Evolutionary conservation across 2,329 filamentous ascomycete species (phyloP).

Genomic region (Fusarium tupiense): DNA sequence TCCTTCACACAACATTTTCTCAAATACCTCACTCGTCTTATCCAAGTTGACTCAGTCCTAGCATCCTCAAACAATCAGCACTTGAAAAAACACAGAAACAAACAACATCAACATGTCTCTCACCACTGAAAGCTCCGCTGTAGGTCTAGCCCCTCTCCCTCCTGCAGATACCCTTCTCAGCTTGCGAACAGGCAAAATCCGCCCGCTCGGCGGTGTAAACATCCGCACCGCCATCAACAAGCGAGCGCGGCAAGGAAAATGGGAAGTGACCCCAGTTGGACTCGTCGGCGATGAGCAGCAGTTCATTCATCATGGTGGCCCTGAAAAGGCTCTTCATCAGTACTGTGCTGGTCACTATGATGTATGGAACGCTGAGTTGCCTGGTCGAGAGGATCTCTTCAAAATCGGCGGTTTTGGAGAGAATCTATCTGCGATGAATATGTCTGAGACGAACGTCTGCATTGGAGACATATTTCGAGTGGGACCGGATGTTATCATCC

Average conservation of each 20-base stretch:
- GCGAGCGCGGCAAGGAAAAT: slow-evolving; percentile 18
- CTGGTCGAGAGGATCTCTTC: slow-evolving; percentile 20
- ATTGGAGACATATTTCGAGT: slow-evolving; percentile 28
- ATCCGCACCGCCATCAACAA: slow-evolving; percentile 35
- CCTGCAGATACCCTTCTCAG: slow-evolving; percentile 26
- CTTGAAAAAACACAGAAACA: background rate
- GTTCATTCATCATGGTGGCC: slow-evolving; percentile 23
- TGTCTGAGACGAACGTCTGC: slow-evolving; percentile 32
- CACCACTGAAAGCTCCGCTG: background rate
- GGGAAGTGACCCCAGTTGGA: slow-evolving; percentile 13
- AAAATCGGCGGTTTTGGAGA: slow-evolving; percentile 31
- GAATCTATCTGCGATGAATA: slow-evolving; percentile 18
- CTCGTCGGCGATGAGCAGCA: slow-evolving; percentile 30
- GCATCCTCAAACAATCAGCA: background rate
- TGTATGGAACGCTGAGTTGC: slow-evolving; percentile 24
- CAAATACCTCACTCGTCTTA: background rate
- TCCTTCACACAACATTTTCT: background rate
- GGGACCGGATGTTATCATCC: slow-evolving; percentile 15
- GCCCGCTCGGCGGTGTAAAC: slow-evolving; percentile 21
- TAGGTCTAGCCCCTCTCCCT: slow-evolving; percentile 22
- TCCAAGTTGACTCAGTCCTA: background rate
- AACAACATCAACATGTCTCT: background rate
- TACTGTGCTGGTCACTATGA: slow-evolving; percentile 29
- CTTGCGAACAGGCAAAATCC: slow-evolving; percentile 29
- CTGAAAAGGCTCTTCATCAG: slow-evolving; percentile 32